A percentile compares a stretch with the other conserved stretches of the same genome.
phyloP scores from a whole-genome alignment of 73 alveolate species.

The Halteria grandinella region DNA sequence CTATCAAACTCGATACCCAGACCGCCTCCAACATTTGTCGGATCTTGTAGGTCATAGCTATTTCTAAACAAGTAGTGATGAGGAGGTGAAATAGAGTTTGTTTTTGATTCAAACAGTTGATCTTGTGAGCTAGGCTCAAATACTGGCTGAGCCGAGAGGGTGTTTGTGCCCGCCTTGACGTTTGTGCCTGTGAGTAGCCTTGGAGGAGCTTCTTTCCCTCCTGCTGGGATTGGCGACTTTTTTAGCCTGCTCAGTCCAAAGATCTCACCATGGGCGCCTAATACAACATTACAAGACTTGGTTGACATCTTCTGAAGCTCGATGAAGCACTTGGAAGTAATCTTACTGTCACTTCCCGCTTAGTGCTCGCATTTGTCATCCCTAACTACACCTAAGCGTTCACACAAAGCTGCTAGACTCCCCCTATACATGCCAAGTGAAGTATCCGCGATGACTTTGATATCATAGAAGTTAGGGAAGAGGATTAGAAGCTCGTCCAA shows the following conservation, averaged over 20 bases:
- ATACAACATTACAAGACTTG: not conserved
- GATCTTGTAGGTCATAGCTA: too few relatives aligned
- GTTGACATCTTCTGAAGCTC: not conserved
- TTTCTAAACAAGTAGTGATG: too few relatives aligned
- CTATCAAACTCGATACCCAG: too few relatives aligned
- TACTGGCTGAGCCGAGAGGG: too few relatives aligned
- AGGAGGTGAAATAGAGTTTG: too few relatives aligned
- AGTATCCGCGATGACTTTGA: constrained; percentile 26
- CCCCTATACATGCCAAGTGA: constrained; percentile 15
- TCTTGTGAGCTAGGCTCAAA: too few relatives aligned
- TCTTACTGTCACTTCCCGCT: constrained; percentile 46
- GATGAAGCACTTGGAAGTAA: constrained; percentile 34
- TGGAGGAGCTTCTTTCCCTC: too few relatives aligned
- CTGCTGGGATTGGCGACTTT: too few relatives aligned
- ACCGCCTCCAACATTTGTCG: too few relatives aligned
- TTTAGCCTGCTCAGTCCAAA: constrained; percentile 17
- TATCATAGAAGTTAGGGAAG: constrained; percentile 42
- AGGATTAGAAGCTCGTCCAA: not conserved
- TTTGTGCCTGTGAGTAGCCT: too few relatives aligned
- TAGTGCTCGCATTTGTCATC: constrained; percentile 45
- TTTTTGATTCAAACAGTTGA: too few relatives aligned
- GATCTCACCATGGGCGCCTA: constrained; percentile 29
- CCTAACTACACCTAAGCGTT: constrained; percentile 12
- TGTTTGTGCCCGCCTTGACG: too few relatives aligned
- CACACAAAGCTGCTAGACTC: constrained; percentile 8